Base-by-base conservation (phyloP, 2,329 filamentous ascomycete species). In the Pestalotiopsis sp. region DNA sequence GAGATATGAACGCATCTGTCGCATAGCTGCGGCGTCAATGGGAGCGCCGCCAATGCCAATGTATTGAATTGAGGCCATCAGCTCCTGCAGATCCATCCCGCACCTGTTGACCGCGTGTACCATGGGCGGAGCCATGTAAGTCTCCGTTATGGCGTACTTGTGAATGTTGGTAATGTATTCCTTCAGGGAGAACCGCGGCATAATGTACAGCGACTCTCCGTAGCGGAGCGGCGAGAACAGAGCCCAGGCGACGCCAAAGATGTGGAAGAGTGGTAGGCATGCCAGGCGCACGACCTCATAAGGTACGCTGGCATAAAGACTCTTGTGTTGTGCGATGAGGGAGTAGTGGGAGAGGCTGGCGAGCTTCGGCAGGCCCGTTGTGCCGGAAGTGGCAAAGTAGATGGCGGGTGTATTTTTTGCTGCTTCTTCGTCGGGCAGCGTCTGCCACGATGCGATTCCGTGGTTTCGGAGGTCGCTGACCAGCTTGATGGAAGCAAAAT, bases 271-370 rank as follows among this genome's bases (percentile, higher is more conserved):
- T 20, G 64, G 64, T 3, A 66, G 45, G 20, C 64, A 36, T n/a
- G 41, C 49, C 14, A 66, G 31, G 2, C 64, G 11, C 13, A 56
- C 41, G 9, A 49, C 25, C 23, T 56, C 64, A n/a, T 66, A 66
- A n/a, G 64, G 64, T 36, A 58, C 64, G 17, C 31, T 27, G n/a
- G 52, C 41, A 13, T 57, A 57, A 17, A 66, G 41, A 23, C 41
- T 66, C 12, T 23, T n/a, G 39, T 56, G 49, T 14, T 66, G 64
- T 14, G 64, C 45, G 13, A 66, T 57, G 20, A 66, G 41, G 49
- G 64, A 27, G 25, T 66, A 66, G 64, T 66, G 64, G 7, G 64
- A 66, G 11, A 66, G 45, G 27, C 20, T 66, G 45, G 64, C 64
- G 49, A 66, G 64, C 14, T 66, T 66, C 17, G 64, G 64, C 11